Evolutionary conservation across 2,329 filamentous ascomycete species (phyloP).

Genomic region (Tolypocladium inflatum): DNA sequence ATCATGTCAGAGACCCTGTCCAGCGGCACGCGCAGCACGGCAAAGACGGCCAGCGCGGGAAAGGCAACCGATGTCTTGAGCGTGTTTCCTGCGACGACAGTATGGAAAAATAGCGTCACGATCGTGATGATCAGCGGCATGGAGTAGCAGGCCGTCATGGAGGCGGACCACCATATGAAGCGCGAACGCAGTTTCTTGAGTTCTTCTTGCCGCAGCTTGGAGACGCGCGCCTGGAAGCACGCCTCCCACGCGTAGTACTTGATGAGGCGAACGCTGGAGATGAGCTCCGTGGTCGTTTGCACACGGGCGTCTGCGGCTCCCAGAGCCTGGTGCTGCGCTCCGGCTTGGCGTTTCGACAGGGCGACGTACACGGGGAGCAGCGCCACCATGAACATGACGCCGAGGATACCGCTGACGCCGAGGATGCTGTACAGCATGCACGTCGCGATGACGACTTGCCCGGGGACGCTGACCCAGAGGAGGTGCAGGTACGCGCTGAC

Average conservation of each 20-base stretch:
- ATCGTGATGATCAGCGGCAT: neutral
- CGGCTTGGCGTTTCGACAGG: neutral
- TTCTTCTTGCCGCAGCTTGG: slow-evolving; percentile 47
- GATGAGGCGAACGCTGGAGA: slow-evolving; percentile 65
- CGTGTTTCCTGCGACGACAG: neutral
- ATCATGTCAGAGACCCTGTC: neutral
- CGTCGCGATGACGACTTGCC: neutral
- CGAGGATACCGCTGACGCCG: neutral
- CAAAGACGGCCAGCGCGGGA: neutral
- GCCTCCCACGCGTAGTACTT: slow-evolving; percentile 63
- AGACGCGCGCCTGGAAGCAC: slow-evolving; percentile 57
- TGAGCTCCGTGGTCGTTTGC: slow-evolving; percentile 37
- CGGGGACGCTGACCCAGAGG: neutral
- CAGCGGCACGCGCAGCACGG: neutral
- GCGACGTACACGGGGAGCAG: neutral
- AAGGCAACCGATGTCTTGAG: neutral
- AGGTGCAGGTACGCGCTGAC: neutral
- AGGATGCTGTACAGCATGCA: neutral
- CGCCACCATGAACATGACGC: neutral
- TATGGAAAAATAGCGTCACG: neutral
- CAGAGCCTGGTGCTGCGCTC: neutral
- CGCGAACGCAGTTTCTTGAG: slow-evolving; percentile 51
- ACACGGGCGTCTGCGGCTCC: neutral
- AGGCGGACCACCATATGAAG: slow-evolving; percentile 27
- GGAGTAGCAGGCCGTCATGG: neutral